Evolutionary conservation across 257 asterid species (phyloP).

Genomic region (Verbena officinalis): DNA sequence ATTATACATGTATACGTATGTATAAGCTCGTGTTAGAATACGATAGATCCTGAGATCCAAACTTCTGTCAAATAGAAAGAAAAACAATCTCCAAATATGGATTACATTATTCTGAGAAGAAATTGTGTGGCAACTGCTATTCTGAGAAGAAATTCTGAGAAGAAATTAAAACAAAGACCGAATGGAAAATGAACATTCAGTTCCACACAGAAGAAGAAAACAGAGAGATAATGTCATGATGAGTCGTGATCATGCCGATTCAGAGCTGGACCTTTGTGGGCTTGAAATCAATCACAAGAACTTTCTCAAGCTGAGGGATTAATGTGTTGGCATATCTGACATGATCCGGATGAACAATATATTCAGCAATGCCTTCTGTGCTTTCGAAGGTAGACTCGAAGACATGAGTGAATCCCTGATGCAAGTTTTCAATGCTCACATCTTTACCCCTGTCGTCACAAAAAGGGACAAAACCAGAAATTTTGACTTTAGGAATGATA

Average conservation of each 20-base stretch:
- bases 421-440: slow-evolving; percentile 72
- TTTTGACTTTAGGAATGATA: too few species aligned
- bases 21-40: too few species aligned
- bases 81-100: background rate
- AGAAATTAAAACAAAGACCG: background rate
- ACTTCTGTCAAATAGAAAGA: background rate
- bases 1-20: too few species aligned
- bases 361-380: slow-evolving; percentile 76
- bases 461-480: too few species aligned
- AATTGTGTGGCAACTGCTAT: background rate
- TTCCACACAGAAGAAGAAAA: background rate
- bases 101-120: background rate
- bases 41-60: background rate
- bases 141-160: too few species aligned
- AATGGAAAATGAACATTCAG: background rate
- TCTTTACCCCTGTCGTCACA: slow-evolving; percentile 73
- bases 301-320: slow-evolving; percentile 66
- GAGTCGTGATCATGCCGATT: too few species aligned
- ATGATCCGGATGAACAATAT: slow-evolving; percentile 62
- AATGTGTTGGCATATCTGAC: slow-evolving; percentile 55
- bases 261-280: slow-evolving; percentile 53
- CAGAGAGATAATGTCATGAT: background rate
- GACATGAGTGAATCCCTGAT: slow-evolving; percentile 87
- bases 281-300: slow-evolving; percentile 68
- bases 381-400: slow-evolving; percentile 86